Conservation (phyloP, 768 basidiomycete species). For the Steccherinum ochraceum region DNA sequence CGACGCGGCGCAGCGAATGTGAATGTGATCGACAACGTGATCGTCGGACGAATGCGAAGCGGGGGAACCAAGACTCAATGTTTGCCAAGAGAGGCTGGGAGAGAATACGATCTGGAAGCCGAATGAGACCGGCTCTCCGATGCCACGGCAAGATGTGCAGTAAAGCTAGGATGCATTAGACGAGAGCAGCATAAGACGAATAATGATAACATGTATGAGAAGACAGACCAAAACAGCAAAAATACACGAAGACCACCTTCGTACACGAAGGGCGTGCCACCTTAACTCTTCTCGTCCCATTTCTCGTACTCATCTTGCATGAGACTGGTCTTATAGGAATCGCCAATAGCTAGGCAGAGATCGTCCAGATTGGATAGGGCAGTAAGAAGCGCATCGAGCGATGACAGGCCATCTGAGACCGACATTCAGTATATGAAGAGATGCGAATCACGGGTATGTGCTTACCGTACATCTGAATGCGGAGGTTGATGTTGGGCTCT, state of each 20-base stretch:
- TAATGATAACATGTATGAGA: not conserved
- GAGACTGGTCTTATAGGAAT: conserved; percentile 59
- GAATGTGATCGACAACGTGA: too few species aligned
- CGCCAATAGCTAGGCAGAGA: conserved; percentile 66
- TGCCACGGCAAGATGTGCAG: too few species aligned
- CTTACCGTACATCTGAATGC: conserved; percentile 98
- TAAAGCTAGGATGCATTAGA: too few species aligned
- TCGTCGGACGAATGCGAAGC: too few species aligned
- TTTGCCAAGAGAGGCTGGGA: too few species aligned
- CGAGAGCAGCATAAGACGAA: not conserved
- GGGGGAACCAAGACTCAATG: too few species aligned
- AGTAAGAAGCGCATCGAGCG: conserved; percentile 69
- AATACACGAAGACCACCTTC: not conserved
- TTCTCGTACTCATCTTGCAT: conserved; percentile 46
- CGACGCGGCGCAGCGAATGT: too few species aligned
- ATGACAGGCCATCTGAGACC: conserved; percentile 73
- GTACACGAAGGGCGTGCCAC: not conserved
- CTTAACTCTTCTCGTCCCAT: conserved; percentile 64
- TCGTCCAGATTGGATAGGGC: conserved; percentile 76
- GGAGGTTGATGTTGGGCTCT: conserved; percentile 91
- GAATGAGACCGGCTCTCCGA: too few species aligned
- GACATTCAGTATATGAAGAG: not conserved
- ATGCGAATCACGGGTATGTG: conserved; percentile 25
- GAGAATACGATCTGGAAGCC: too few species aligned
- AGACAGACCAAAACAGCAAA: not conserved